Base-by-base conservation (phyloP, 2,329 filamentous ascomycete genomes). In the Colletotrichum sidae region DNA sequence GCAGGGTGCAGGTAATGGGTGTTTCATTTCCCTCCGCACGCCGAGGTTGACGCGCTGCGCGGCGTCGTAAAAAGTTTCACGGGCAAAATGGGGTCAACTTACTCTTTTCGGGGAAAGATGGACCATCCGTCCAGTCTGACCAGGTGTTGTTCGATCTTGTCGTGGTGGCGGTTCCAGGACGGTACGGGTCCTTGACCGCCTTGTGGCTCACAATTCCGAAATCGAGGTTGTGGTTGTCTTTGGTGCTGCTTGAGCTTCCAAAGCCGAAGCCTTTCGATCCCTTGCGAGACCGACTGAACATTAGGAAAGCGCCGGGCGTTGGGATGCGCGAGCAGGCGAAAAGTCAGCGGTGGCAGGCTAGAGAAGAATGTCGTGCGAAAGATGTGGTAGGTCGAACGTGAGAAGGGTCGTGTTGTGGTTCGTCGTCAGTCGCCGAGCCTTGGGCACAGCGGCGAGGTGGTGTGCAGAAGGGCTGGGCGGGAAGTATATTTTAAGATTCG, bases 71-170 rank as follows among this genome's bases (percentile, higher is more conserved):
- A 44, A 17, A n/a, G 17, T 25, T 34, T 51, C 17, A 44, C 33
- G 25, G 42, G 42, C n/a, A 33, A n/a, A 46, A 13, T 55, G 42
- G 60, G 41, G 45, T 60, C 61, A 42, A 72, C 76, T 72, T 75
- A 82, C 80, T 79, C 73, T 80, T 80, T 69, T 80, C 79, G 44
- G 76, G 75, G 68, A 77, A 78, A 38, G 78, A 76, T 41, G 77
- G 70, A 38, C 54, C 64, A 67, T 54, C 72, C 71, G 70, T 75
- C 73, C 64, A 71, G 44, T 55, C 66, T 39, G 50, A 59, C 66
- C 52, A 65, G 33, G 55, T 65, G 38, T 60, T 59, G 59, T 60
- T 64, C 34, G 52, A 42, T 52, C 47, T 64, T 33, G 60, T 35
- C 10, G 65, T 69, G 39, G 49, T 61, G 53, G 64, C 50, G 37